Percentiles rank a stretch among this genome's conserved stretches.
Evolutionary conservation across 768 basidiomycete species (phyloP).

Genomic region (Boletus patriciae): DNA sequence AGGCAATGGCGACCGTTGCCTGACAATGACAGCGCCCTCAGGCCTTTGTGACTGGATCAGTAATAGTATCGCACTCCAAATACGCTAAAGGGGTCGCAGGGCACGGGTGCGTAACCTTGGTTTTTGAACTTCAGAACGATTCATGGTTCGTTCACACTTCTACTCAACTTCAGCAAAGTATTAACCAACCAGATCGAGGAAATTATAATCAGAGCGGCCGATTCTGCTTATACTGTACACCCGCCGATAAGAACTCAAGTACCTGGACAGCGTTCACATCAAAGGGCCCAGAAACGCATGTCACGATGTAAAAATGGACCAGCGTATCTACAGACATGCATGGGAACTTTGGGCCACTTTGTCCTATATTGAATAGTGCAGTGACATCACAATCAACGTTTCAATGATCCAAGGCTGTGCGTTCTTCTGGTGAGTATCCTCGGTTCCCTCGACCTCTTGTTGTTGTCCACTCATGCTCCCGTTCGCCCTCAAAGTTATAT

Average conservation of each 20-base stretch:
- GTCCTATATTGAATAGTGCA: not conserved
- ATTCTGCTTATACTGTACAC: not conserved
- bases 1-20: not conserved
- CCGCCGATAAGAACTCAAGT: not conserved
- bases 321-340: not conserved
- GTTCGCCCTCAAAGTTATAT: constrained; percentile 53
- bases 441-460: not conserved
- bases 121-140: no score
- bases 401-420: not conserved
- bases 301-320: no score
- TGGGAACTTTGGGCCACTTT: constrained; percentile 6
- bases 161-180: not conserved
- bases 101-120: no score
- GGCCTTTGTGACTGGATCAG: no score
- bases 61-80: no score
- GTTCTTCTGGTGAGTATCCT: not conserved
- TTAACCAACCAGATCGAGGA: not conserved
- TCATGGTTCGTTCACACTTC: not conserved
- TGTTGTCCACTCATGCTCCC: constrained; percentile 45
- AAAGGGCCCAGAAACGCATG: not conserved
- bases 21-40: no score
- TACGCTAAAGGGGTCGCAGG: no score
- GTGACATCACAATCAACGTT: not conserved
- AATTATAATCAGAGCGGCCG: not conserved
- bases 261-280: not conserved